Evolutionary conservation across 2,329 filamentous ascomycete species (phyloP).

Genomic region (Aspergillus pseudoterreus): DNA sequence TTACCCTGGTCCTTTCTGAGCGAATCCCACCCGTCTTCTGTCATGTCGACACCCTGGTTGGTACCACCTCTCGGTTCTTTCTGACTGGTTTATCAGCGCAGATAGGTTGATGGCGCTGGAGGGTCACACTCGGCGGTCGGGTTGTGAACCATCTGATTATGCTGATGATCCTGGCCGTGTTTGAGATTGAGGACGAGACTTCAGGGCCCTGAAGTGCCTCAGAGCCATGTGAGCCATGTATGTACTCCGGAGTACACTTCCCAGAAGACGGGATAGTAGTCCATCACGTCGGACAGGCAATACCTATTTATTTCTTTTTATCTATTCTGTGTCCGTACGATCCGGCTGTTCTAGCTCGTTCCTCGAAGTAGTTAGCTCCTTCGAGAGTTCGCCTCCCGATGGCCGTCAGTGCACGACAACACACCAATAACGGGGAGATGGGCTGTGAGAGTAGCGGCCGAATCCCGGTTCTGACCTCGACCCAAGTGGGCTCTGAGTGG

Average conservation of each 20-base stretch:
- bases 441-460: conserved; percentile 1
- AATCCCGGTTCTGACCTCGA: conserved; percentile 16
- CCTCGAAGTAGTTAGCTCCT: conserved; percentile 2
- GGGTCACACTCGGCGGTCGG: not conserved
- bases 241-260: not conserved
- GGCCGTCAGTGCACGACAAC: not conserved
- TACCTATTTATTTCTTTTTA: not conserved
- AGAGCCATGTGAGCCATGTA: not conserved
- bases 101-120: not conserved
- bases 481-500: conserved; percentile 14
- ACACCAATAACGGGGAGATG: conserved; percentile 4
- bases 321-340: not conserved
- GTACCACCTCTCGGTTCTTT: not conserved
- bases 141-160: not conserved
- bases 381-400: not conserved
- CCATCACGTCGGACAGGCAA: not conserved
- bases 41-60: not conserved
- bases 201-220: not conserved
- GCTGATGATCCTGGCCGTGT: not conserved
- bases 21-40: no score
- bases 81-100: not conserved
- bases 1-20: not conserved
- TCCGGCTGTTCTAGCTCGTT: conserved; percentile 2
- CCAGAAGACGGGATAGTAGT: not conserved
- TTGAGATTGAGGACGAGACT: not conserved